A percentile compares a stretch with the other conserved stretches of the same genome.
Evolutionary conservation across 2,329 filamentous ascomycete genomes (phyloP).

Genomic region (Aspergillus sp.): DNA sequence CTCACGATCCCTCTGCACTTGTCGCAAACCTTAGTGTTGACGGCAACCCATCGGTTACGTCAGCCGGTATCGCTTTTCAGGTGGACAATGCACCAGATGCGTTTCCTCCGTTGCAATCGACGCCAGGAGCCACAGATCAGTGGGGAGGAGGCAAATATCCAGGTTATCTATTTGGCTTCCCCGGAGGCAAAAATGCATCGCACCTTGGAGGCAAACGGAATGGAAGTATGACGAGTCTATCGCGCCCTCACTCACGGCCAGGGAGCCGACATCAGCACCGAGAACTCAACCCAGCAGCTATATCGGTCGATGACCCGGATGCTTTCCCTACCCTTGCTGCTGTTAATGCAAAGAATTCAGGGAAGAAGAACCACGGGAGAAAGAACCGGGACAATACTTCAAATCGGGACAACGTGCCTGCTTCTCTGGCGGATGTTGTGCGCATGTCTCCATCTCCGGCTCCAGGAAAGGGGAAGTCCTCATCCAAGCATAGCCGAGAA

Average conservation of each 20-base stretch:
- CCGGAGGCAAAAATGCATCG: slow-evolving; percentile 48
- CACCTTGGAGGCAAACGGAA: slow-evolving; percentile 35
- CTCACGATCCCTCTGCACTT: slow-evolving; percentile 86
- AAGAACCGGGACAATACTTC: slow-evolving; percentile 54
- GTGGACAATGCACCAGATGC: slow-evolving; percentile 75
- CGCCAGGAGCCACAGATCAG: slow-evolving; percentile 60
- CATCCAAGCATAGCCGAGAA: slow-evolving; percentile 62
- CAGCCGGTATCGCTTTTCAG: slow-evolving; percentile 65
- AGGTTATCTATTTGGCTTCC: slow-evolving; percentile 41
- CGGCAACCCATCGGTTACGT: slow-evolving; percentile 41
- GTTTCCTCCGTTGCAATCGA: slow-evolving; percentile 73
- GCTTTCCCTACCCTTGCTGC: slow-evolving; percentile 89
- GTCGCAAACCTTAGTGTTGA: slow-evolving; percentile 78
- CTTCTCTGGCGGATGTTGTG: slow-evolving; percentile 87
- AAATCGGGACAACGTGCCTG: slow-evolving; percentile 68
- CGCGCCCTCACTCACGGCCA: slow-evolving; percentile 76
- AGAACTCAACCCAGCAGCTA: slow-evolving; percentile 63
- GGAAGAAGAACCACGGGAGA: slow-evolving; percentile 92
- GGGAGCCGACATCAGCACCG: slow-evolving; percentile 75
- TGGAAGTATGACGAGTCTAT: slow-evolving; percentile 54
- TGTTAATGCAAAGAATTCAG: slow-evolving; percentile 64
- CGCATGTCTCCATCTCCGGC: slow-evolving; percentile 90
- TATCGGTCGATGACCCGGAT: slow-evolving; percentile 87
- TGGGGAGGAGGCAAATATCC: slow-evolving; percentile 47
- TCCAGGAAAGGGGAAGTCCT: slow-evolving; percentile 53